phyloP scores from a whole-genome alignment of 2,329 filamentous ascomycete species.

The Colletotrichum paranaense region DNA sequence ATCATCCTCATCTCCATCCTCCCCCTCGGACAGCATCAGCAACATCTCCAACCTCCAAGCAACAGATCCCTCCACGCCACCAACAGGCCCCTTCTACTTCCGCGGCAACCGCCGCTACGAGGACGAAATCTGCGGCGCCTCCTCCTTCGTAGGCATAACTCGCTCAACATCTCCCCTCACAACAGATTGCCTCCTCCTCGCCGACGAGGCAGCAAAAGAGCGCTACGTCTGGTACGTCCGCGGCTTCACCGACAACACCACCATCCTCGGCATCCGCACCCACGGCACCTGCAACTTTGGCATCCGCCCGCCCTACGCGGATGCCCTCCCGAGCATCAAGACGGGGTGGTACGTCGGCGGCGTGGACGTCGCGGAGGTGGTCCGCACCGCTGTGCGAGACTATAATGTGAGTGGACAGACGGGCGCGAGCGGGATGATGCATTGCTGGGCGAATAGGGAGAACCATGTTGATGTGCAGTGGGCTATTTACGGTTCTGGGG shows the following conservation, averaged over 20 bases:
- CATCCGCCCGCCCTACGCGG: slow-evolving; percentile 11
- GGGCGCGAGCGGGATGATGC: slow-evolving; percentile 17
- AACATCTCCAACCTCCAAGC: too few species aligned
- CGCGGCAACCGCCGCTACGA: not conserved
- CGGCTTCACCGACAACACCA: slow-evolving; percentile 17
- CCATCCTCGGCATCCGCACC: not conserved
- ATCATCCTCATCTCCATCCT: not conserved
- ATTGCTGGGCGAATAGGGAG: slow-evolving; percentile 5
- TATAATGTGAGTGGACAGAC: not conserved
- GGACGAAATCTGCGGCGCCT: not conserved
- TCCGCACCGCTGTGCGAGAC: not conserved
- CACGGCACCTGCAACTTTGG: slow-evolving; percentile 16
- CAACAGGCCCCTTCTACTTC: not conserved
- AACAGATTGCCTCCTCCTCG: slow-evolving; percentile 8
- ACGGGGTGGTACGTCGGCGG: slow-evolving; percentile 16
- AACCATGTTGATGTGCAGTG: slow-evolving; percentile 14
- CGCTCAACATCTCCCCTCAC: not conserved
- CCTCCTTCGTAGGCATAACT: slow-evolving; percentile 13
- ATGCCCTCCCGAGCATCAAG: not conserved
- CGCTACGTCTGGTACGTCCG: not conserved
- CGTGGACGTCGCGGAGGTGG: slow-evolving; percentile 2
- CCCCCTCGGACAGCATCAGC: not conserved
- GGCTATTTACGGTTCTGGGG: not conserved
- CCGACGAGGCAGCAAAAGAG: not conserved
- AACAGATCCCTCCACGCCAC: not conserved